Percentiles rank a stretch among this genome's conserved stretches.
These are phyloP conservation scores for Capsicum rhomboideum DNA, from an alignment of 257 asterid species.

Conservation along the genomic window DNA sequence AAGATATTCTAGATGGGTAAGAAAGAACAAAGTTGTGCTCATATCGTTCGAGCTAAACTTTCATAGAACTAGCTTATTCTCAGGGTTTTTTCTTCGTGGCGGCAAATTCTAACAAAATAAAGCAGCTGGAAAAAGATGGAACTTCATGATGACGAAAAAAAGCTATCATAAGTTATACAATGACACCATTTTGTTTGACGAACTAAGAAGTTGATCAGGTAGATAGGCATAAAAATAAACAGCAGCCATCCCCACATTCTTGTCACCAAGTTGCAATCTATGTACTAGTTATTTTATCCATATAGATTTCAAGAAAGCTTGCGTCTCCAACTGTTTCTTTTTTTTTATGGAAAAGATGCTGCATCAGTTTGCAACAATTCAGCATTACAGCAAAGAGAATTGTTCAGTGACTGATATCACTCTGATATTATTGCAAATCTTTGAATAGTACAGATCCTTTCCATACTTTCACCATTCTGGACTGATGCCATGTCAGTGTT, in stretches of 20 bases:
- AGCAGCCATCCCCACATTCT: constrained; percentile 1
- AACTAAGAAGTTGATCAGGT: background rate
- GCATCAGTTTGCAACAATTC: background rate
- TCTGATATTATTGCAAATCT: background rate
- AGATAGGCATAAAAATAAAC: background rate
- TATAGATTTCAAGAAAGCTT: background rate
- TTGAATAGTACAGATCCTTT: background rate
- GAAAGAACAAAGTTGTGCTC: background rate
- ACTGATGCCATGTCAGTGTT: background rate
- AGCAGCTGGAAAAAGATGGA: background rate
- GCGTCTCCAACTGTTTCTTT: background rate
- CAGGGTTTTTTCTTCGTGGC: background rate
- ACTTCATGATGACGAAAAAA: background rate
- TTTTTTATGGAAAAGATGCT: background rate
- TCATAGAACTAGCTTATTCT: background rate
- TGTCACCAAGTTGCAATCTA: background rate
- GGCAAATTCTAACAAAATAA: background rate
- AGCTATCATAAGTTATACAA: background rate
- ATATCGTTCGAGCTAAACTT: background rate
- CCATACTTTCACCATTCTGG: background rate
- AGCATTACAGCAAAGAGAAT: background rate
- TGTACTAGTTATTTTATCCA: background rate
- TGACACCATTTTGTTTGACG: background rate
- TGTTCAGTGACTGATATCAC: background rate
- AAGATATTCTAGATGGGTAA: background rate